Evolutionary conservation across 768 basidiomycete genomes (phyloP).

Genomic region (Pisolithus orientalis): DNA sequence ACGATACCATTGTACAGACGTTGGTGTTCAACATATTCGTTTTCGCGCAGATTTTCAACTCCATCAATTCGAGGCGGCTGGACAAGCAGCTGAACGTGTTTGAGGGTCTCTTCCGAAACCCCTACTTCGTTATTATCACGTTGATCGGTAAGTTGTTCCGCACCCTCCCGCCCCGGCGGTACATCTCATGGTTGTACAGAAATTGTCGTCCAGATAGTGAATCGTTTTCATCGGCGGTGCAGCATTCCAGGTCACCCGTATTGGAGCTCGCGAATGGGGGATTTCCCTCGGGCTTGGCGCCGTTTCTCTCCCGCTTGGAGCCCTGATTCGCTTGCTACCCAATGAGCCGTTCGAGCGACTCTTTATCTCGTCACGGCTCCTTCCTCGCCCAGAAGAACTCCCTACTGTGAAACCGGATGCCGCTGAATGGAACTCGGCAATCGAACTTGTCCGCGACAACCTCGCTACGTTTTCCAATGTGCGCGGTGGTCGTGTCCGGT

Average conservation of each 20-base stretch:
- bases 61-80: conserved; percentile 83
- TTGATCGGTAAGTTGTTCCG: conserved; percentile 57
- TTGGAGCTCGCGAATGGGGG: conserved; percentile 86
- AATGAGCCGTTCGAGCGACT: conserved; percentile 69
- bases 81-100: conserved; percentile 88
- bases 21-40: conserved; percentile 98
- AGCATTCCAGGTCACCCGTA: conserved; percentile 81
- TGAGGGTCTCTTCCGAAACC: conserved; percentile 71
- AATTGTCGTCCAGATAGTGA: conserved; percentile 78
- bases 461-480: conserved; percentile 74
- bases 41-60: conserved; percentile 96
- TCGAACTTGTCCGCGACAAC: conserved; percentile 81
- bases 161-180: neutral
- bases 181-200: conserved; percentile 40
- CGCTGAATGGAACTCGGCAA: conserved; percentile 69
- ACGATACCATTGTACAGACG: conserved; percentile 58
- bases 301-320: conserved; percentile 85
- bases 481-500: conserved; percentile 83
- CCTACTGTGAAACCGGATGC: conserved; percentile 58
- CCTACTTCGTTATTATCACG: conserved; percentile 81
- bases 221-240: conserved; percentile 90
- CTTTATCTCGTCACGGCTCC: conserved; percentile 48
- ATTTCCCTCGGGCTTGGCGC: conserved; percentile 85
- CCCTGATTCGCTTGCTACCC: conserved; percentile 72
- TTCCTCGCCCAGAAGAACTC: conserved; percentile 55